phyloP scores from a whole-genome alignment of 176 grass and related monocot genomes.

The Lolium multiflorum region DNA sequence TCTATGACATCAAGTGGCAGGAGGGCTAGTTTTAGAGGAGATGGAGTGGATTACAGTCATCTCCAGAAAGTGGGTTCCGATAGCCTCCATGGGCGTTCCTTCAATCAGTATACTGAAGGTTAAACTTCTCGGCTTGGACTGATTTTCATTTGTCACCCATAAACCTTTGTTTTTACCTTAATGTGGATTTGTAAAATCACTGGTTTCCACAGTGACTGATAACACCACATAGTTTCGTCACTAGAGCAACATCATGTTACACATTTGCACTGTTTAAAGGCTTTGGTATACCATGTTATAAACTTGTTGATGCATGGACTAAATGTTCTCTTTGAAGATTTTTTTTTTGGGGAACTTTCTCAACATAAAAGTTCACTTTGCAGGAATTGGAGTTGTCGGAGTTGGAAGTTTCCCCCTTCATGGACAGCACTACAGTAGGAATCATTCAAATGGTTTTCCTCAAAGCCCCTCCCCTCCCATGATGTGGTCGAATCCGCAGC shows the following conservation, averaged over 20 bases:
- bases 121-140: background rate
- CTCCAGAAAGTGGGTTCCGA: slow-evolving; percentile 47
- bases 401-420: slow-evolving; percentile 66
- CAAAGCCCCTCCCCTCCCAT: slow-evolving; percentile 54
- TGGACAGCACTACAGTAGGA: slow-evolving; percentile 57
- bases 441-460: slow-evolving; percentile 56
- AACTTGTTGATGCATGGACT: too few relatives aligned
- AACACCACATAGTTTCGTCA: background rate
- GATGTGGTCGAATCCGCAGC: slow-evolving; percentile 61
- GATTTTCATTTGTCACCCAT: background rate
- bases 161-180: slow-evolving; percentile 5
- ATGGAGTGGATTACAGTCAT: slow-evolving; percentile 51
- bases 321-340: background rate
- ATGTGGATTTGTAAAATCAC: slow-evolving; percentile 8
- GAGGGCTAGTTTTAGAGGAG: slow-evolving; percentile 53
- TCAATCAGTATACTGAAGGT: slow-evolving; percentile 61
- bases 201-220: background rate
- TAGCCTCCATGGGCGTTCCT: slow-evolving; percentile 53
- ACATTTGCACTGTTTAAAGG: too few relatives aligned
- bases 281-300: too few relatives aligned
- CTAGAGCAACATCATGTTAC: too few relatives aligned
- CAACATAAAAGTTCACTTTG: background rate
- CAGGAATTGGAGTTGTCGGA: slow-evolving; percentile 55
- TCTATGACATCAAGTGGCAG: slow-evolving; percentile 40
- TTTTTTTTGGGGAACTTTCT: background rate